phyloP scores from a whole-genome alignment of 2,329 filamentous ascomycete genomes.

The Aspergillus spinulosporus region DNA sequence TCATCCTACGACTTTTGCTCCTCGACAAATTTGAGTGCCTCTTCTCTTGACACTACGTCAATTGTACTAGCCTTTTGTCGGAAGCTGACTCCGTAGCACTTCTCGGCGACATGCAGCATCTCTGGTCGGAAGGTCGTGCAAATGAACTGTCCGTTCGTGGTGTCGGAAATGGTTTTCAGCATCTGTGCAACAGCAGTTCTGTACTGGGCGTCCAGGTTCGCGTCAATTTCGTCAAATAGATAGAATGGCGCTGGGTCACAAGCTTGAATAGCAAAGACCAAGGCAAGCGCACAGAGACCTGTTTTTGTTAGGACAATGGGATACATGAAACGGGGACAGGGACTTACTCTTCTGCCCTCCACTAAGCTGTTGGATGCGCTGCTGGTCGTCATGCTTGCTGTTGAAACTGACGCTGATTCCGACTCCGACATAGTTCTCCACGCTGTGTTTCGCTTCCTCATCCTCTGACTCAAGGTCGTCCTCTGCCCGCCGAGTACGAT shows the following conservation, averaged over 20 bases:
- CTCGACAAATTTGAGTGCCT: slow-evolving; percentile 91
- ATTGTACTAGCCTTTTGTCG: slow-evolving; percentile 92
- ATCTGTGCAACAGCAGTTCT: slow-evolving; percentile 91
- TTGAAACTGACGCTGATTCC: slow-evolving; percentile 98
- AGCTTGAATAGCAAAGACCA: slow-evolving; percentile 98
- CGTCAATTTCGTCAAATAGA: slow-evolving; percentile 98
- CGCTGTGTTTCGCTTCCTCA: slow-evolving; percentile 60
- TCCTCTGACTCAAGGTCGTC: slow-evolving; percentile 69
- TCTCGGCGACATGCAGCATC: slow-evolving; percentile 92
- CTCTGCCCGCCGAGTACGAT: slow-evolving; percentile 64
- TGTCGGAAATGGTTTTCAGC: slow-evolving; percentile 70
- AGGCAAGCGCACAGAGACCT: slow-evolving; percentile 90
- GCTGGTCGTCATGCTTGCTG: slow-evolving; percentile 96
- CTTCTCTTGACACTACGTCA: slow-evolving; percentile 81
- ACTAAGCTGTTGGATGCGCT: slow-evolving; percentile 93
- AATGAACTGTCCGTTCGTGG: slow-evolving; percentile 76
- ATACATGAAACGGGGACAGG: neutral
- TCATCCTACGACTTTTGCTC: slow-evolving; percentile 61
- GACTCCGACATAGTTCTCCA: slow-evolving; percentile 95
- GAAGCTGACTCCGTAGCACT: slow-evolving; percentile 93
- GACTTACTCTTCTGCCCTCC: slow-evolving; percentile 93
- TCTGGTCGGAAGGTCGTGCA: slow-evolving; percentile 98
- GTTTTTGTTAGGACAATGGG: slow-evolving; percentile 17
- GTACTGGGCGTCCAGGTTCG: slow-evolving; percentile 97
- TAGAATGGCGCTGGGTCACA: slow-evolving; percentile 98